Percentiles rank a stretch among this genome's conserved stretches.
These are phyloP conservation scores for Citeromyces hawaiiensis DNA, from an alignment of 1,139 yeast species.

Conservation along the genomic window DNA sequence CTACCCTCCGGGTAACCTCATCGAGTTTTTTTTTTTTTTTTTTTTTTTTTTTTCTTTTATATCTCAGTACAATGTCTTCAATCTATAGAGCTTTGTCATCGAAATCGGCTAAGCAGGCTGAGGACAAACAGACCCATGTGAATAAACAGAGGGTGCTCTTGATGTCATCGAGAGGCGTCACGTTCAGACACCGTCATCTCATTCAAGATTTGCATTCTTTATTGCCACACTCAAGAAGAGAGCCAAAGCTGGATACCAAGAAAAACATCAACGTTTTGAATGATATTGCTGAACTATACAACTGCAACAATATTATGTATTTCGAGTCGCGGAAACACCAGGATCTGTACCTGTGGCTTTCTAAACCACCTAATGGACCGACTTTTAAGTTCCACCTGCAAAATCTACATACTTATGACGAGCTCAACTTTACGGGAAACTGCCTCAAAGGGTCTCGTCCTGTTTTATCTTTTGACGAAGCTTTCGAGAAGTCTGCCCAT, in stretches of 20 bases:
- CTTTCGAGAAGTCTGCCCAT: conserved; percentile 58
- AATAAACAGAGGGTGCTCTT: conserved; percentile 75
- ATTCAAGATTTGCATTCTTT: conserved; percentile 68
- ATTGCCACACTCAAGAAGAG: conserved; percentile 93
- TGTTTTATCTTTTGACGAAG: conserved; percentile 73
- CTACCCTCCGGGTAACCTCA: too few relatives aligned
- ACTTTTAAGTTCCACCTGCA: conserved; percentile 88
- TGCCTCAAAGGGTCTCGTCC: conserved; percentile 95
- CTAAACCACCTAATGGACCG: conserved; percentile 98
- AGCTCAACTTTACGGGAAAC: conserved; percentile 91
- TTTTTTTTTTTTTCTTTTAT: background rate
- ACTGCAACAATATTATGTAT: conserved; percentile 89
- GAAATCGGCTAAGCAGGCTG: conserved; percentile 12
- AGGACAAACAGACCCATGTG: conserved; percentile 28
- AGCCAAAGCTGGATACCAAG: conserved; percentile 90
- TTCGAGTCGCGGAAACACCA: conserved; percentile 96
- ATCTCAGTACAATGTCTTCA: conserved; percentile 26
- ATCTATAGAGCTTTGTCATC: conserved; percentile 49
- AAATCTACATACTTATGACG: conserved; percentile 93
- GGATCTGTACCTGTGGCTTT: conserved; percentile 87
- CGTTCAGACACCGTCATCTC: conserved; percentile 89
- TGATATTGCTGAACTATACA: conserved; percentile 93
- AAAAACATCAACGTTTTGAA: conserved; percentile 80
- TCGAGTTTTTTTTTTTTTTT: conserved; percentile 1
- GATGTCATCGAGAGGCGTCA: conserved; percentile 90